Percentiles rank a stretch among this genome's conserved stretches.
phyloP scores from a whole-genome alignment of 192 early-diverging fungal species.

The Backusella australiensis region DNA sequence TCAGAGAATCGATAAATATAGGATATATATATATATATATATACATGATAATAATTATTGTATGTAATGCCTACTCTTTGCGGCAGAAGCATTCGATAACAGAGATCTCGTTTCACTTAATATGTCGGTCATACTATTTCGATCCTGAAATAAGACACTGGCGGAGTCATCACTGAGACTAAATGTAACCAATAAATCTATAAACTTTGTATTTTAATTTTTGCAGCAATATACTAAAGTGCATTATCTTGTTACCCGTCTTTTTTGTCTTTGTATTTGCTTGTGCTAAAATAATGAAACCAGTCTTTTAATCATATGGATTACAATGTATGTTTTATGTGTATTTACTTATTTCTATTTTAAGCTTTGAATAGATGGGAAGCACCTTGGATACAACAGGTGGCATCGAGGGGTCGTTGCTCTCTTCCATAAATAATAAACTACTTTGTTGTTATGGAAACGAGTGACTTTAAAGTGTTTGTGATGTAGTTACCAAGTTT shows the following conservation, averaged over 20 bases:
- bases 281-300: not conserved
- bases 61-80: not conserved
- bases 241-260: slow-evolving; percentile 7
- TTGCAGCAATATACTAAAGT: not conserved
- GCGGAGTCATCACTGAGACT: not conserved
- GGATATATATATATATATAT: no score
- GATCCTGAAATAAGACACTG: not conserved
- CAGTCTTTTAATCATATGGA: no score
- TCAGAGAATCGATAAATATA: not conserved
- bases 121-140: not conserved
- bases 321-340: no score
- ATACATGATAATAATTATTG: no score
- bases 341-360: slow-evolving; percentile 3
- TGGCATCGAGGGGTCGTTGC: not conserved
- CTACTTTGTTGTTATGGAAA: not conserved
- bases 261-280: not conserved
- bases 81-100: not conserved
- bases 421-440: slow-evolving; percentile 9
- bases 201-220: not conserved
- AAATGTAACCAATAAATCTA: slow-evolving; percentile 12
- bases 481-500: slow-evolving; percentile 15
- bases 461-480: not conserved
- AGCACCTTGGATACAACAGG: slow-evolving; percentile 6
- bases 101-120: not conserved
- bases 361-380: slow-evolving; percentile 11